Conservation (phyloP, 192 early-diverging fungal species). For the Backusella circina region DNA sequence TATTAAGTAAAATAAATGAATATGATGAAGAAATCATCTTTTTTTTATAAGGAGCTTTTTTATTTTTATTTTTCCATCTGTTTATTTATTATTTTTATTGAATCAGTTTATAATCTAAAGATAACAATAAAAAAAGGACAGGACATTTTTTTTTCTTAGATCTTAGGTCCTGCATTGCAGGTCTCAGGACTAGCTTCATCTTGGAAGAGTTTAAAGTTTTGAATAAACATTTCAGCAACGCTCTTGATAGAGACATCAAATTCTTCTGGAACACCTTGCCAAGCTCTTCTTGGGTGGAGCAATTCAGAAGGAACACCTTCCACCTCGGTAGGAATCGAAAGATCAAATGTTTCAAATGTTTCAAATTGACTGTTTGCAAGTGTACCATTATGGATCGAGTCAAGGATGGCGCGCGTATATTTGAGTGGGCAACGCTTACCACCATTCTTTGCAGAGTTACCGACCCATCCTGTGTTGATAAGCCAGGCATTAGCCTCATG, state of each 20-base stretch:
- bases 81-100: neutral
- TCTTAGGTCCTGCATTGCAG: constrained; percentile 61
- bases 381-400: constrained; percentile 93
- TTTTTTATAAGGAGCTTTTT: neutral
- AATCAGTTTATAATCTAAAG: neutral
- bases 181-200: constrained; percentile 75
- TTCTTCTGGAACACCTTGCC: constrained; percentile 71
- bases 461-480: constrained; percentile 96
- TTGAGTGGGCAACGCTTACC: constrained; percentile 92
- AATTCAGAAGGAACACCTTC: constrained; percentile 78
- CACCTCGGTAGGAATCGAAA: constrained; percentile 78
- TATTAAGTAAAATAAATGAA: neutral
- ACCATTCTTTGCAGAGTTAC: constrained; percentile 76
- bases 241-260: constrained; percentile 65
- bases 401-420: constrained; percentile 96
- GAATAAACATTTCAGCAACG: constrained; percentile 80
- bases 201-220: constrained; percentile 85
- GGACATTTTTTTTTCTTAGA: neutral
- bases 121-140: neutral
- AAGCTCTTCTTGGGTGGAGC: constrained; percentile 82
- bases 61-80: neutral
- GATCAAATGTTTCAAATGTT: constrained; percentile 84
- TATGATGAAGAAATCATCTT: neutral
- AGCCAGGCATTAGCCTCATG: constrained; percentile 87
- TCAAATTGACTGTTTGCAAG: constrained; percentile 79